Percentiles rank a stretch among this genome's conserved stretches.
Evolutionary conservation across 176 grass and related monocot species (phyloP).

Genomic region (Neostapfia colusana): DNA sequence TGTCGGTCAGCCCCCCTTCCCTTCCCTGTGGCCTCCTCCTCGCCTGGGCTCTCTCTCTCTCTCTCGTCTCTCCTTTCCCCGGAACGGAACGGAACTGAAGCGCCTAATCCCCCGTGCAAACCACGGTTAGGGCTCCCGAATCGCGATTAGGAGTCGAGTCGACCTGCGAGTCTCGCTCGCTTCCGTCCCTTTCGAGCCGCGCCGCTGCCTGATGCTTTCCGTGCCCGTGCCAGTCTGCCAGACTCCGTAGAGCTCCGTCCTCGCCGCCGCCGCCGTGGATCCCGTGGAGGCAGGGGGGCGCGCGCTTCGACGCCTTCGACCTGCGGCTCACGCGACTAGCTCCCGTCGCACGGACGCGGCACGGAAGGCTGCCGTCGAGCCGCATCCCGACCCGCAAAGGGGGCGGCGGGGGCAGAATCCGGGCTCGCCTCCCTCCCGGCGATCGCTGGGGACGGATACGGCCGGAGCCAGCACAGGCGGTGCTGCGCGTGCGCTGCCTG

Average conservation of each 20-base stretch:
- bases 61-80: background rate
- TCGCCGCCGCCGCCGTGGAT: background rate
- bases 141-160: constrained; percentile 2
- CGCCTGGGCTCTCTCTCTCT: background rate
- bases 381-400: background rate
- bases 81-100: background rate
- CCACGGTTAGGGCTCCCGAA: constrained; percentile 1
- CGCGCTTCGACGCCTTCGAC: background rate
- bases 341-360: background rate
- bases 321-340: background rate
- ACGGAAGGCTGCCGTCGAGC: background rate
- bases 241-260: background rate
- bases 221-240: background rate
- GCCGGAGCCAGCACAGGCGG: background rate
- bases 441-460: background rate
- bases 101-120: background rate
- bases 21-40: background rate
- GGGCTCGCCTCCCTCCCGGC: background rate
- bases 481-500: background rate
- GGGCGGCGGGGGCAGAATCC: background rate
- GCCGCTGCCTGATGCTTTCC: background rate
- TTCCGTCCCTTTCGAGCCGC: background rate
- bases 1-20: background rate
- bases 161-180: background rate
- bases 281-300: background rate